Percentiles rank a stretch among this genome's conserved stretches.
Conservation (phyloP, 2,329 filamentous ascomycete species). For the Cladosporium velox region DNA sequence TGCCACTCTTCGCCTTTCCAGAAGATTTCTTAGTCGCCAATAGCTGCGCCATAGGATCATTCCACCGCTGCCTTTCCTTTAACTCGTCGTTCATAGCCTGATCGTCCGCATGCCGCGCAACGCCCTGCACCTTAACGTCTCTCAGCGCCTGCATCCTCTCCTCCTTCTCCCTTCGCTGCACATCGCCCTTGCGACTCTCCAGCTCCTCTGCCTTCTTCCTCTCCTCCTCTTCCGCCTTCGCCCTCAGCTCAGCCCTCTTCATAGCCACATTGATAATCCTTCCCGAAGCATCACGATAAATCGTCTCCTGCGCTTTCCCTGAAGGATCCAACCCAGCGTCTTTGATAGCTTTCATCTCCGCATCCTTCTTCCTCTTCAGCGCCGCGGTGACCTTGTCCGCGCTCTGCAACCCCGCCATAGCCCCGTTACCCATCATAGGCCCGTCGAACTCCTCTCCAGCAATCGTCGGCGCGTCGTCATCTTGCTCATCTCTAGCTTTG, state of each 20-base stretch:
- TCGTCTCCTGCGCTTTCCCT: constrained; percentile 69
- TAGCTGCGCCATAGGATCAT: constrained; percentile 88
- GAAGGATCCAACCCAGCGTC: constrained; percentile 48
- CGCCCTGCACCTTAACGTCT: constrained; percentile 78
- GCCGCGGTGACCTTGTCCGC: constrained; percentile 68
- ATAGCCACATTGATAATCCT: constrained; percentile 91
- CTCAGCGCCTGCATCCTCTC: constrained; percentile 67
- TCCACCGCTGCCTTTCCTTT: constrained; percentile 78
- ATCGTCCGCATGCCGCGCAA: constrained; percentile 83
- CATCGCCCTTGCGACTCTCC: constrained; percentile 77
- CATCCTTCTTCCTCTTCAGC: constrained; percentile 63
- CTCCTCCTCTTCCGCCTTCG: constrained; percentile 71
- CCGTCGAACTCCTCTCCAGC: constrained; percentile 52
- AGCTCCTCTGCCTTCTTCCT: constrained; percentile 65
- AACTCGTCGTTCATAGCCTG: constrained; percentile 81
- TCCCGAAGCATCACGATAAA: constrained; percentile 93
- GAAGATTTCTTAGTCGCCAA: constrained; percentile 57
- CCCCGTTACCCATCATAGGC: constrained; percentile 82
- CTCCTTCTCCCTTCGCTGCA: constrained; percentile 71
- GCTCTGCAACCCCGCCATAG: constrained; percentile 81
- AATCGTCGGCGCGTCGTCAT: constrained; percentile 52
- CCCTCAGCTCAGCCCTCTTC: constrained; percentile 83
- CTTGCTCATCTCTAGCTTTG: constrained; percentile 32
- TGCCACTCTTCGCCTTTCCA: constrained; percentile 49
- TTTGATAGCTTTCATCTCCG: constrained; percentile 57